Conservation (phyloP, 2,329 filamentous ascomycete species). For the Colletotrichum sp. region DNA sequence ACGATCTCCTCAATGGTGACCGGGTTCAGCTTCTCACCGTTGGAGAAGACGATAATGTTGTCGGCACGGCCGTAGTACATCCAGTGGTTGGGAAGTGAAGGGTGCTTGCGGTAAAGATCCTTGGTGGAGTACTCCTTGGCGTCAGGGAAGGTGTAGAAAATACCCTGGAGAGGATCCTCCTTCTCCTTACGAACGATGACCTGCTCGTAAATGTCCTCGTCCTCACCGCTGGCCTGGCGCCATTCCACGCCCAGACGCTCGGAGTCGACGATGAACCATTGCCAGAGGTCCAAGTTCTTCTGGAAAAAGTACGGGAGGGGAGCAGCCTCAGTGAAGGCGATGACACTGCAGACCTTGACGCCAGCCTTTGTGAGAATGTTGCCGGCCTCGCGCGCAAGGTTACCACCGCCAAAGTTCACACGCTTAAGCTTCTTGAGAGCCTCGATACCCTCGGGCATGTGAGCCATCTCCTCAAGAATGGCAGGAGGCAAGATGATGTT, state of each 20-base stretch:
- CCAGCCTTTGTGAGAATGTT: slow-evolving; percentile 40
- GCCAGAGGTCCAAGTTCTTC: slow-evolving; percentile 14
- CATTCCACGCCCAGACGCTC: slow-evolving; percentile 48
- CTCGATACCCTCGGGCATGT: slow-evolving; percentile 32
- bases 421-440: slow-evolving; percentile 36
- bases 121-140: slow-evolving; percentile 42
- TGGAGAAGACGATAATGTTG: slow-evolving; percentile 51
- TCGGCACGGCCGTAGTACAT: slow-evolving; percentile 40
- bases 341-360: slow-evolving; percentile 38
- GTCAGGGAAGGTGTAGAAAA: slow-evolving; percentile 47
- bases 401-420: slow-evolving; percentile 44
- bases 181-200: slow-evolving; percentile 41
- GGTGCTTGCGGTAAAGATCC: slow-evolving; percentile 47
- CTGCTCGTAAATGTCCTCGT: slow-evolving; percentile 39
- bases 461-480: slow-evolving; percentile 47
- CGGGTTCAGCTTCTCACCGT: slow-evolving; percentile 55
- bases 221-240: slow-evolving; percentile 32
- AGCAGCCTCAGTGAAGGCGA: slow-evolving; percentile 45
- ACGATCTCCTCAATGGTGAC: slow-evolving; percentile 48
- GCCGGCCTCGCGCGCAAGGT: slow-evolving; percentile 39
- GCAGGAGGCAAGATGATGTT: slow-evolving; percentile 39
- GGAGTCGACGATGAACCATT: slow-evolving; percentile 33
- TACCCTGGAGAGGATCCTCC: slow-evolving; percentile 37
- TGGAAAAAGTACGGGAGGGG: slow-evolving; percentile 46
- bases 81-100: slow-evolving; percentile 39